These are phyloP conservation scores for Helotiales sp. DNA, from an alignment of 2,329 filamentous ascomycete genomes.

Conservation along the genomic window DNA sequence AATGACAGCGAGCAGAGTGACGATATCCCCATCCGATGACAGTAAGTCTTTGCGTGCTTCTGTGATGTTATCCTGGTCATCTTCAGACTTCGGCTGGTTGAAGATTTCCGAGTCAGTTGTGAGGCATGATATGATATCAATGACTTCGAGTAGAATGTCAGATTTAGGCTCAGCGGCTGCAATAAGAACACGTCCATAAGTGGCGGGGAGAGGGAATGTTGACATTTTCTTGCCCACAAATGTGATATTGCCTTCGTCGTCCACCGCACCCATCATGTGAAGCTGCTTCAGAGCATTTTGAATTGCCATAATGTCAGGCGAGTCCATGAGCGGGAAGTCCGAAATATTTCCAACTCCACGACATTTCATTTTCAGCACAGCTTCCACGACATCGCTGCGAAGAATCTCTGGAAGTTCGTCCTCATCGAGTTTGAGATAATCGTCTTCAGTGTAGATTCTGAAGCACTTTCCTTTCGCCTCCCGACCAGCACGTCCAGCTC, in stretches of 20 bases:
- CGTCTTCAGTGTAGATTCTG: slow-evolving; percentile 81
- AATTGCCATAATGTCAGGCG: slow-evolving; percentile 76
- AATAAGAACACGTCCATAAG: slow-evolving; percentile 80
- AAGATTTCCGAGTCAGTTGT: slow-evolving; percentile 69
- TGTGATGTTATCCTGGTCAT: slow-evolving; percentile 59
- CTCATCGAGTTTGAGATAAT: slow-evolving; percentile 72
- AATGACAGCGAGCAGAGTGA: slow-evolving; percentile 67
- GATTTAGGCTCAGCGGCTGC: slow-evolving; percentile 73
- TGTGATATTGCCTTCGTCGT: slow-evolving; percentile 75
- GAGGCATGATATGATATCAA: slow-evolving; percentile 78
- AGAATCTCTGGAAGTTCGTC: slow-evolving; percentile 87
- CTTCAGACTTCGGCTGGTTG: slow-evolving; percentile 61
- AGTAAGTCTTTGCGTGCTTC: slow-evolving; percentile 60
- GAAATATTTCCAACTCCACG: slow-evolving; percentile 82
- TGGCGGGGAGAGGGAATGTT: slow-evolving; percentile 79
- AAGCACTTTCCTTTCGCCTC: slow-evolving; percentile 91
- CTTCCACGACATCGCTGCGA: slow-evolving; percentile 84
- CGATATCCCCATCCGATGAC: slow-evolving; percentile 67
- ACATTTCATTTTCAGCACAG: slow-evolving; percentile 91
- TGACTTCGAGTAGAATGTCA: slow-evolving; percentile 78
- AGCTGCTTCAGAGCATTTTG: slow-evolving; percentile 84
- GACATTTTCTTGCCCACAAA: slow-evolving; percentile 77
- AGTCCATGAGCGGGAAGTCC: slow-evolving; percentile 83
- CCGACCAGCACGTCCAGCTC: slow-evolving; percentile 89
- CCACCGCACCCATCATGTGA: slow-evolving; percentile 76